phyloP scores from a whole-genome alignment of 441 rosid genomes.

The Erysimum cheiri region DNA sequence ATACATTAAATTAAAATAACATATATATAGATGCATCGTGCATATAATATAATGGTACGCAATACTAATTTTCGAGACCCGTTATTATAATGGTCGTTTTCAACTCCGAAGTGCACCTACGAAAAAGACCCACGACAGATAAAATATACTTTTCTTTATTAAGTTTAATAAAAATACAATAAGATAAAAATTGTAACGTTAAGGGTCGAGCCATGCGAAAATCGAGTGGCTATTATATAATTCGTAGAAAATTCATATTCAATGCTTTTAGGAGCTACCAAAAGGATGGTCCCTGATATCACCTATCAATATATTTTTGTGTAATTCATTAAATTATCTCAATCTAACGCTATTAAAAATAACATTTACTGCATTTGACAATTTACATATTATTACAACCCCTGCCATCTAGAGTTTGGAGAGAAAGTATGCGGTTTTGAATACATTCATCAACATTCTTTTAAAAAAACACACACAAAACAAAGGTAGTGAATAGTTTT shows the following conservation, averaged over 20 bases:
- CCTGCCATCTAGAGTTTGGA: background rate
- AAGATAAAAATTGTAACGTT: slow-evolving; percentile 36
- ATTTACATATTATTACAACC: background rate
- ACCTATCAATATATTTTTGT: slow-evolving; percentile 37
- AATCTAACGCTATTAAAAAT: slow-evolving; percentile 26
- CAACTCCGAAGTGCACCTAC: slow-evolving; percentile 40
- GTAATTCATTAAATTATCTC: slow-evolving; percentile 27
- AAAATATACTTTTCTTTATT: slow-evolving; percentile 25
- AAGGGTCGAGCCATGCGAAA: slow-evolving; percentile 41
- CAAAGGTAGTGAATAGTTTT: no score
- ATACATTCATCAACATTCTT: background rate
- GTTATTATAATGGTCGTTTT: slow-evolving; percentile 37
- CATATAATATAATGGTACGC: background rate
- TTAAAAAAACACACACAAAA: background rate
- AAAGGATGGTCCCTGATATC: slow-evolving; percentile 41
- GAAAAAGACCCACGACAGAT: slow-evolving; percentile 40
- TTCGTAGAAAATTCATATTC: slow-evolving; percentile 37
- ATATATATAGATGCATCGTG: background rate
- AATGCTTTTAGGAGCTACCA: slow-evolving; percentile 43
- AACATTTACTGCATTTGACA: slow-evolving; percentile 18
- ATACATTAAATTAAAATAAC: background rate
- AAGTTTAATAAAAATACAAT: slow-evolving; percentile 7
- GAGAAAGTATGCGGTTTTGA: background rate
- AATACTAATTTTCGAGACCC: background rate
- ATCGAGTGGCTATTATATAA: slow-evolving; percentile 43